A percentile compares a stretch with the other conserved stretches of the same genome.
Evolutionary conservation across 176 grass and related monocot species (phyloP).

Genomic region (Zizania latifolia): DNA sequence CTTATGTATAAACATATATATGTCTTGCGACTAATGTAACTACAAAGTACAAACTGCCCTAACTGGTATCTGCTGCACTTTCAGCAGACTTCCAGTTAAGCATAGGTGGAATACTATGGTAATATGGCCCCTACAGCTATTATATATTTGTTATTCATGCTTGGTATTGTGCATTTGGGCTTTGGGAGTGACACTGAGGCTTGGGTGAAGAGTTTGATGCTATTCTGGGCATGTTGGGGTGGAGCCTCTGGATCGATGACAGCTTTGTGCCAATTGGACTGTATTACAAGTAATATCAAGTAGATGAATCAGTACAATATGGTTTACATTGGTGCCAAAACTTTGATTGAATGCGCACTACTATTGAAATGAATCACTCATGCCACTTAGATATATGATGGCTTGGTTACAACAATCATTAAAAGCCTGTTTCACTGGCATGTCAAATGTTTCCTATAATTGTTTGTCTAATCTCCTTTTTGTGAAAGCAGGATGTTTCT

Average conservation of each 20-base stretch:
- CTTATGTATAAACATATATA: background rate
- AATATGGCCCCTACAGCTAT: no score
- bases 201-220: background rate
- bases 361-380: background rate
- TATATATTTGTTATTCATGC: no score
- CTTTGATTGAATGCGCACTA: background rate
- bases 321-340: background rate
- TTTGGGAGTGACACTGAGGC: background rate
- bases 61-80: no score
- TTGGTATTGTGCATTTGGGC: no score
- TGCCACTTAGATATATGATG: background rate
- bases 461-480: background rate
- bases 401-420: background rate
- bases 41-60: background rate
- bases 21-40: background rate
- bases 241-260: background rate
- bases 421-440: background rate
- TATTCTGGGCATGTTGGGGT: background rate
- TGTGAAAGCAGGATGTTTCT: slow-evolving; percentile 36
- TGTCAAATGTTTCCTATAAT: background rate
- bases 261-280: background rate
- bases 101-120: no score
- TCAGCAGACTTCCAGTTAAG: no score
- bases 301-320: background rate
- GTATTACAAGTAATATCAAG: background rate